These are phyloP conservation scores for Teunomyces funiuensis DNA, from an alignment of 805 yeast genomes.

Conservation along the genomic window DNA sequence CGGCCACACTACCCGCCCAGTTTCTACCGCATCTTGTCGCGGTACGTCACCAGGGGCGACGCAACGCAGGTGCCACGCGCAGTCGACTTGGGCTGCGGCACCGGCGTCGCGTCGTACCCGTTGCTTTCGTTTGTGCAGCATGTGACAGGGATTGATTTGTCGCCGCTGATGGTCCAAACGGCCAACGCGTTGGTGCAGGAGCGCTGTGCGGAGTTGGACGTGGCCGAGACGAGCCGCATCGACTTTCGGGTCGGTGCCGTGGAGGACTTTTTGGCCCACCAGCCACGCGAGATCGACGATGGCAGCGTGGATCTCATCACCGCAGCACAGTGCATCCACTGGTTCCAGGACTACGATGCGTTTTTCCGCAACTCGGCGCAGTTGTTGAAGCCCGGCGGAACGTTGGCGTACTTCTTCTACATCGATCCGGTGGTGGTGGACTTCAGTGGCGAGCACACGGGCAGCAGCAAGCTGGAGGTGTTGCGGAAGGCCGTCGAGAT, in stretches of 20 bases:
- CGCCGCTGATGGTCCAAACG: slow-evolving; percentile 46
- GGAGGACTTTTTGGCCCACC: slow-evolving; percentile 25
- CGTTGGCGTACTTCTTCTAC: slow-evolving; percentile 44
- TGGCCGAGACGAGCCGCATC: slow-evolving; percentile 25
- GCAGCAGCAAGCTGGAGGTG: slow-evolving; percentile 13
- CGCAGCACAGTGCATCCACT: slow-evolving; percentile 44
- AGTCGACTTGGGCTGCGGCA: slow-evolving; percentile 51
- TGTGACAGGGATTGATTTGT: slow-evolving; percentile 48
- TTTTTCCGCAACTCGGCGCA: slow-evolving; percentile 32
- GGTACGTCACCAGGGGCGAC: slow-evolving; percentile 22
- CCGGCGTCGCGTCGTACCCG: slow-evolving; percentile 52
- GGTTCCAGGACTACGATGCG: slow-evolving; percentile 38
- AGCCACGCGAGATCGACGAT: slow-evolving; percentile 14
- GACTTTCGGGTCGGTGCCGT: slow-evolving; percentile 32
- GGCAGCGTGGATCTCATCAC: slow-evolving; percentile 36
- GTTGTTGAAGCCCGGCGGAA: slow-evolving; percentile 41
- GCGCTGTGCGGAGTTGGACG: slow-evolving; percentile 25
- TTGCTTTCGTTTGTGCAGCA: slow-evolving; percentile 36
- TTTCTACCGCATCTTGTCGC: slow-evolving; percentile 31
- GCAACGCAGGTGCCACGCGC: slow-evolving; percentile 22
- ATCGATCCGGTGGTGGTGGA: slow-evolving; percentile 39
- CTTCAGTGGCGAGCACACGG: slow-evolving; percentile 20
- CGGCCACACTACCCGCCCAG: slow-evolving; percentile 43
- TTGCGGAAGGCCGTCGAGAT: slow-evolving; percentile 22
- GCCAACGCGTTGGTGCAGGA: slow-evolving; percentile 33